Evolutionary conservation across 495 filamentous ascomycete genomes (phyloP).

Genomic region (Hypoxylon subgilvum): DNA sequence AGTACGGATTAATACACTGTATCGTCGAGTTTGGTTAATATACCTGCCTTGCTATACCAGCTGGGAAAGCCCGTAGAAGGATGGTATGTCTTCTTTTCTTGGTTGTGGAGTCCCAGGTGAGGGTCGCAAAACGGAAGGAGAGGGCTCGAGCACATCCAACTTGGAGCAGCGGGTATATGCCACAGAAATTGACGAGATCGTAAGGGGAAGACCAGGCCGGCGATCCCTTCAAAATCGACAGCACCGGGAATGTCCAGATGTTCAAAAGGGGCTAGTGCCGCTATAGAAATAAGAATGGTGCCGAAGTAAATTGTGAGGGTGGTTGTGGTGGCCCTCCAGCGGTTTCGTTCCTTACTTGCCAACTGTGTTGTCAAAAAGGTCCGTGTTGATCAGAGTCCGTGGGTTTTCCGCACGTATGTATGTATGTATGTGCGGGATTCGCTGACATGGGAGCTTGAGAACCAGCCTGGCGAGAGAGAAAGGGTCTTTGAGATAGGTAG

Average conservation of each 20-base stretch:
- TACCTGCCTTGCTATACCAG: slow-evolving; percentile 17
- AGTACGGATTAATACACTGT: slow-evolving; percentile 19
- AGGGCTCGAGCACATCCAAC: slow-evolving; percentile 37
- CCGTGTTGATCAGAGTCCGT: slow-evolving; percentile 37
- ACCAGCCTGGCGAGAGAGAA: slow-evolving; percentile 4
- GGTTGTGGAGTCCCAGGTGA: slow-evolving; percentile 26
- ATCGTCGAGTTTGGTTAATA: slow-evolving; percentile 27
- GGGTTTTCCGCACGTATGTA: slow-evolving; percentile 17
- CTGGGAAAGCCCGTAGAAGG: slow-evolving; percentile 16
- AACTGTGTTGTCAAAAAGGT: slow-evolving; percentile 21
- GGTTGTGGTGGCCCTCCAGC: slow-evolving; percentile 22
- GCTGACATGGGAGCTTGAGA: slow-evolving; percentile 7
- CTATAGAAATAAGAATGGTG: slow-evolving; percentile 27
- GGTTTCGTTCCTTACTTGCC: slow-evolving; percentile 32
- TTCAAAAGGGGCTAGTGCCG: slow-evolving; percentile 28
- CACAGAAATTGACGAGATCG: slow-evolving; percentile 30
- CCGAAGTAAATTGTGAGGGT: slow-evolving; percentile 35
- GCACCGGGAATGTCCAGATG: neutral
- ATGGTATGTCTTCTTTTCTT: slow-evolving; percentile 25
- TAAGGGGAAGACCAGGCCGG: slow-evolving; percentile 28
- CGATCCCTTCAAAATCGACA: slow-evolving; percentile 20
- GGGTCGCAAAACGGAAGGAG: slow-evolving; percentile 35
- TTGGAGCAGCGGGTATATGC: slow-evolving; percentile 22
- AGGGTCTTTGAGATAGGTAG: slow-evolving; percentile 11
- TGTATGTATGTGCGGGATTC: slow-evolving; percentile 21